phyloP scores from a whole-genome alignment of 148 eudicot species.

The Rhododendron vialii region DNA sequence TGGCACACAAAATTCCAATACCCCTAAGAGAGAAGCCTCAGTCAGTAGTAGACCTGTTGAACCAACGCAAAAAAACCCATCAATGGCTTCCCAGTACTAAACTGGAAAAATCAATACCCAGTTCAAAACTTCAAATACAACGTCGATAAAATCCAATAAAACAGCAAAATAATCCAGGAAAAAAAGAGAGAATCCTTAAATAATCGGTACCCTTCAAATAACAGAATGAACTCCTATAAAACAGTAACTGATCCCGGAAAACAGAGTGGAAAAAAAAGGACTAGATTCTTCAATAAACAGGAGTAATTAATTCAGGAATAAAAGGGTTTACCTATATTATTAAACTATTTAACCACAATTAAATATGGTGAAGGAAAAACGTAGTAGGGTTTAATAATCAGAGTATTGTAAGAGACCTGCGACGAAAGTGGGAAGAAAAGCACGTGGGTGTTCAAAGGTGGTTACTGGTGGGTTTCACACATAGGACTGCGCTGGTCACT shows the following conservation, averaged over 20 bases:
- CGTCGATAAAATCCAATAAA: not conserved
- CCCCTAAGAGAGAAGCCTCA: not conserved
- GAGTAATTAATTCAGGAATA: not conserved
- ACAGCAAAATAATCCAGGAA: not conserved
- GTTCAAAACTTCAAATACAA: not conserved
- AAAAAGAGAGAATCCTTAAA: not conserved
- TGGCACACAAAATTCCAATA: slow-evolving; percentile 10
- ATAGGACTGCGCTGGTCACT: not conserved
- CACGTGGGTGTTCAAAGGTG: slow-evolving; percentile 17
- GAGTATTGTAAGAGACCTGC: not conserved
- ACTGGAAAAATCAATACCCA: not conserved
- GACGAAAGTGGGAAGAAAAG: slow-evolving; percentile 4
- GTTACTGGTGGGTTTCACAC: slow-evolving; percentile 4
- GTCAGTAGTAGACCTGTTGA: not conserved
- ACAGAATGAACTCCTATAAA: not conserved
- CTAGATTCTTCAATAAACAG: not conserved
- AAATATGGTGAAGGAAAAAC: slow-evolving; percentile 1
- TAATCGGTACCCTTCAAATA: not conserved
- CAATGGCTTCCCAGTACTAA: slow-evolving; percentile 17
- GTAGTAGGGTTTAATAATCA: not conserved
- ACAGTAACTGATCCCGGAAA: not conserved
- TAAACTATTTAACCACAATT: not conserved
- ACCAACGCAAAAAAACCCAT: not conserved
- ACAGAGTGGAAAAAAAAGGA: not conserved
- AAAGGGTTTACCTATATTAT: not conserved